A percentile compares a stretch with the other conserved stretches of the same genome.
Conservation (phyloP, 129 eudicot genomes). For the Flaveria sonorensis region DNA sequence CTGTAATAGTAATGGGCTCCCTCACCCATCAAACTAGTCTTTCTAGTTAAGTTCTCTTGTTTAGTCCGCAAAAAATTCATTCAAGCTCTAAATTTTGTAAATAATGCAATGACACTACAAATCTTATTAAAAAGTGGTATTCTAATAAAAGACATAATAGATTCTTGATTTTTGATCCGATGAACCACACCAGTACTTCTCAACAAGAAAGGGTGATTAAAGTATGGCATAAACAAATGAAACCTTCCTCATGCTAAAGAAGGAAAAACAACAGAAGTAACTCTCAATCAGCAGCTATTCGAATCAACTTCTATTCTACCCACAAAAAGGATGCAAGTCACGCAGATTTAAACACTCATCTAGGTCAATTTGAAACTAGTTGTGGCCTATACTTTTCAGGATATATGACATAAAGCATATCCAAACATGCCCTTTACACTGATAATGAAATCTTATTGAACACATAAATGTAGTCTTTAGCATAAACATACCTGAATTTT, state of each 20-base stretch:
- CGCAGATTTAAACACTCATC: background rate
- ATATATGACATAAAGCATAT: no score
- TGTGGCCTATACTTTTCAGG: no score
- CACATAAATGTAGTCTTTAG: background rate
- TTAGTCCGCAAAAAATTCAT: no score
- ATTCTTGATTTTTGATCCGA: background rate
- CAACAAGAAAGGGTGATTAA: no score
- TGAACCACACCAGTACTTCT: background rate
- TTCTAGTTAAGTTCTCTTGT: no score
- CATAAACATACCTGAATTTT: conserved; percentile 54
- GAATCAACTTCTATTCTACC: background rate
- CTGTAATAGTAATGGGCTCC: no score
- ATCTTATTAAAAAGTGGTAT: background rate
- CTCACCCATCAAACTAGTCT: no score
- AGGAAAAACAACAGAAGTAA: background rate
- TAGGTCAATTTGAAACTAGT: no score
- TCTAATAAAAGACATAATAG: background rate
- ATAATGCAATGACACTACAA: background rate
- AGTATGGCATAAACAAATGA: no score
- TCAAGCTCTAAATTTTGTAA: background rate
- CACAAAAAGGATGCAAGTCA: background rate
- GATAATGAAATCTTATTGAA: background rate
- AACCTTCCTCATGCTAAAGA: no score
- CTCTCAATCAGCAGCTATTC: background rate
- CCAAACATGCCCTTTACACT: background rate